Evolutionary conservation across 2,329 filamentous ascomycete genomes (phyloP).

Genomic region (Colletotrichum cereale): DNA sequence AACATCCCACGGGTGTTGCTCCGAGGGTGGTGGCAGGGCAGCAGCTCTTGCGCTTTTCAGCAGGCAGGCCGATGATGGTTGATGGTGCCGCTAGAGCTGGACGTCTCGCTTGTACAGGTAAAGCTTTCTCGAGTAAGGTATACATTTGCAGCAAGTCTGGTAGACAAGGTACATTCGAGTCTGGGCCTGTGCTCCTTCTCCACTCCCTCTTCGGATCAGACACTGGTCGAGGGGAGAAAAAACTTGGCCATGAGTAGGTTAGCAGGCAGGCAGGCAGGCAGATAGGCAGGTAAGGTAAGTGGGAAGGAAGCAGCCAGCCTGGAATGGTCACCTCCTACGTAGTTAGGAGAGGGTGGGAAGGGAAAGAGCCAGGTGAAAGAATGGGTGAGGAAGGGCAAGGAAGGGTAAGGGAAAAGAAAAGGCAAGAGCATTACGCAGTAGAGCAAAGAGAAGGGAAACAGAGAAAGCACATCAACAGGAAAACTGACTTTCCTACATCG

Average conservation of each 20-base stretch:
- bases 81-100: slow-evolving; percentile 8
- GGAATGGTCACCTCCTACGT: not conserved
- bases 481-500: not conserved
- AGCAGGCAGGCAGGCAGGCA: too few relatives aligned
- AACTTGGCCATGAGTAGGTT: slow-evolving; percentile 15
- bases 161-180: not conserved
- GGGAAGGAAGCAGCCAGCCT: slow-evolving; percentile 5
- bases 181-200: not conserved
- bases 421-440: too few relatives aligned
- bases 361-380: not conserved
- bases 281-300: too few relatives aligned
- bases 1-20: slow-evolving; percentile 24
- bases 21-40: not conserved
- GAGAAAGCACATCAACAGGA: slow-evolving; percentile 5
- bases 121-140: not conserved
- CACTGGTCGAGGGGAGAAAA: not conserved
- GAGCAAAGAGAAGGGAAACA: not conserved
- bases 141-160: not conserved
- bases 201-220: not conserved
- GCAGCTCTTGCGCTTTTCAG: not conserved
- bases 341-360: not conserved
- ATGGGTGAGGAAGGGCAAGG: too few relatives aligned
- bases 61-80: slow-evolving; percentile 5
- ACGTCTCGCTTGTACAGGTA: not conserved
- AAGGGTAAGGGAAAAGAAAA: not conserved